A percentile compares a stretch with the other conserved stretches of the same genome.
phyloP scores from a whole-genome alignment of 2,329 filamentous ascomycete species.

The Rhynchosporium agropyri region DNA sequence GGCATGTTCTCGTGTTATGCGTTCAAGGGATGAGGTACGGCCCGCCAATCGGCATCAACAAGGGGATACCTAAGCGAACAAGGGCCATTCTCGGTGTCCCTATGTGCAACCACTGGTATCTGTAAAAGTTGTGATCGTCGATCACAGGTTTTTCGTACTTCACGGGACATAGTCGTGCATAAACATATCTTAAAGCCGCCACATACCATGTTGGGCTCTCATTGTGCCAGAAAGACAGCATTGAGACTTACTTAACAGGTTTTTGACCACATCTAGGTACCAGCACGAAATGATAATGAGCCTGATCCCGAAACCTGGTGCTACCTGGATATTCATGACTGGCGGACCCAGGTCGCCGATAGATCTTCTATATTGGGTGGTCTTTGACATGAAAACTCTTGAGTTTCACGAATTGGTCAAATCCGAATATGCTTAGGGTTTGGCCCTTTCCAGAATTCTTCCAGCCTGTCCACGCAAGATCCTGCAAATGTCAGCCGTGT shows the following conservation, averaged over 20 bases:
- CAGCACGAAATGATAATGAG: constrained; percentile 9
- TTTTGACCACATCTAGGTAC: constrained; percentile 19
- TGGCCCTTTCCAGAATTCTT: constrained; percentile 95
- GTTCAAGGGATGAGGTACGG: constrained; percentile 17
- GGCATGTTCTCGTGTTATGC: constrained; percentile 21
- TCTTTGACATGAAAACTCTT: constrained; percentile 96
- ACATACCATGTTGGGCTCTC: constrained; percentile 13
- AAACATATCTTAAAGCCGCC: constrained; percentile 3
- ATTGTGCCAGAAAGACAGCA: constrained; percentile 1
- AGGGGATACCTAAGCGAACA: constrained; percentile 21
- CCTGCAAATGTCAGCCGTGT: constrained; percentile 53
- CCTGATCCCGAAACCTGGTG: constrained; percentile 23
- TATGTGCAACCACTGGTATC: constrained; percentile 18
- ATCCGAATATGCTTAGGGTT: constrained; percentile 86
- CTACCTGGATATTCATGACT: constrained; percentile 13
- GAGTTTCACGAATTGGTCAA: constrained; percentile 93
- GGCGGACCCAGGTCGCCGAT: constrained; percentile 17
- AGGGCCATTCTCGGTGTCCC: constrained; percentile 22
- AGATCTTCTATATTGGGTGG: constrained; percentile 54
- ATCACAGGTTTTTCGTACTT: constrained; percentile 8
- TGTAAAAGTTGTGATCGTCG: not conserved
- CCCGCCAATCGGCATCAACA: constrained; percentile 16
- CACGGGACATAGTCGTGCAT: not conserved
- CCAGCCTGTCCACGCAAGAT: constrained; percentile 96
- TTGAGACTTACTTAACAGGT: constrained; percentile 13